Percentiles rank a stretch among this genome's conserved stretches.
Conservation (phyloP, 768 basidiomycete genomes). For the Naganishia vaughanmartiniae region DNA sequence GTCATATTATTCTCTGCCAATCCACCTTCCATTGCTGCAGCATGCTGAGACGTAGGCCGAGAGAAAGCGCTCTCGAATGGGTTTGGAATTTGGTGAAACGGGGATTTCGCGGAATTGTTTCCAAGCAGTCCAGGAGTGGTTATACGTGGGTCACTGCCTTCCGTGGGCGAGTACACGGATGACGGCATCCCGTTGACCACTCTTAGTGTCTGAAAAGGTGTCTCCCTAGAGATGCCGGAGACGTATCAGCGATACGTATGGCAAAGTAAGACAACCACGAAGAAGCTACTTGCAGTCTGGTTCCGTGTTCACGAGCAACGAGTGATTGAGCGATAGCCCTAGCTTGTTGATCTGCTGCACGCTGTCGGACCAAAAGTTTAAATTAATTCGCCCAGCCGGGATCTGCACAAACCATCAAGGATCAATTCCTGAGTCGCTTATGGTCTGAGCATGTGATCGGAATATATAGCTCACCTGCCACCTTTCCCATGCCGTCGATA, state of each 20-base stretch:
- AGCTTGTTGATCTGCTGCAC: constrained; percentile 51
- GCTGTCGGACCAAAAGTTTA: constrained; percentile 44
- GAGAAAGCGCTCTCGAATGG: constrained; percentile 33
- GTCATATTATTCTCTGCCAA: background rate
- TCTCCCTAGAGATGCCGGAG: constrained; percentile 1
- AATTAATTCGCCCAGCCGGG: constrained; percentile 50
- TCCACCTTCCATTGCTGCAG: background rate
- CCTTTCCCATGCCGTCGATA: constrained; percentile 48
- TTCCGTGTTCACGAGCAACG: constrained; percentile 36
- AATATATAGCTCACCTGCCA: constrained; percentile 45
- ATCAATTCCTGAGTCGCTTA: too few species aligned
- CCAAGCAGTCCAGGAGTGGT: constrained; percentile 17
- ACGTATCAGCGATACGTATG: background rate
- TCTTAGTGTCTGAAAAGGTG: constrained; percentile 36
- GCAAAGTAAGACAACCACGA: background rate
- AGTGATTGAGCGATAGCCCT: constrained; percentile 50
- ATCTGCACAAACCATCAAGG: constrained; percentile 35
- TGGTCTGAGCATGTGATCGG: background rate
- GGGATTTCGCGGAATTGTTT: background rate
- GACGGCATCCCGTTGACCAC: constrained; percentile 52
- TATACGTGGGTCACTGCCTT: background rate
- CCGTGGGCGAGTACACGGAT: constrained; percentile 47
- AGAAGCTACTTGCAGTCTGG: constrained; percentile 30
- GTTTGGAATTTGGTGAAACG: constrained; percentile 21
- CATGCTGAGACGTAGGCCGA: constrained; percentile 1